phyloP scores from a whole-genome alignment of 2,329 filamentous ascomycete species.

The Exophiala sp. region DNA sequence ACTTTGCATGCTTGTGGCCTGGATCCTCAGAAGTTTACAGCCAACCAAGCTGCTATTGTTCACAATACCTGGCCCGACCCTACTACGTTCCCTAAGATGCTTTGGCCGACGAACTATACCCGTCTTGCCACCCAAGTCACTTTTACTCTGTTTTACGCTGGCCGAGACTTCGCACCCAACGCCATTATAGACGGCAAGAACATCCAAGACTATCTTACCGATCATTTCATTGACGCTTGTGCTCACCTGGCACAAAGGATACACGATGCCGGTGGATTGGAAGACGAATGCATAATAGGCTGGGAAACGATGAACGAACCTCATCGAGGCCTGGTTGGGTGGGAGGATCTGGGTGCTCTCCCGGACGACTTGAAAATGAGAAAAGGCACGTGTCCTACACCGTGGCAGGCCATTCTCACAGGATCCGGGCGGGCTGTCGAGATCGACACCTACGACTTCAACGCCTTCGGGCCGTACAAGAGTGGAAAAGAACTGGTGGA shows the following conservation, averaged over 20 bases:
- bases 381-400: constrained; percentile 87
- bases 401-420: constrained; percentile 88
- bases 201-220: constrained; percentile 91
- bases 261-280: constrained; percentile 82
- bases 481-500: constrained; percentile 79
- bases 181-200: constrained; percentile 93
- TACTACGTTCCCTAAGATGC: constrained; percentile 91
- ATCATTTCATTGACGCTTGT: constrained; percentile 77
- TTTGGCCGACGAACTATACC: constrained; percentile 97
- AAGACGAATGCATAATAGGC: constrained; percentile 82
- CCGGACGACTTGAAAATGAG: constrained; percentile 85
- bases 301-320: constrained; percentile 98
- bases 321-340: constrained; percentile 80
- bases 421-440: constrained; percentile 90
- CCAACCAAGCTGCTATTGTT: constrained; percentile 86
- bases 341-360: constrained; percentile 74
- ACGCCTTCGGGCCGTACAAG: constrained; percentile 86
- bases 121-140: constrained; percentile 83
- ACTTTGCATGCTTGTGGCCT: constrained; percentile 92
- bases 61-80: constrained; percentile 91
- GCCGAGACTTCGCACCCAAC: constrained; percentile 88
- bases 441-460: constrained; percentile 89
- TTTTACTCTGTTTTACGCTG: constrained; percentile 91
- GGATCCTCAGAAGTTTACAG: constrained; percentile 78
- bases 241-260: constrained; percentile 79